These are phyloP conservation scores for Rutidosis leptorrhynchoides DNA, from an alignment of 129 eudicot genomes.

Conservation along the genomic window DNA sequence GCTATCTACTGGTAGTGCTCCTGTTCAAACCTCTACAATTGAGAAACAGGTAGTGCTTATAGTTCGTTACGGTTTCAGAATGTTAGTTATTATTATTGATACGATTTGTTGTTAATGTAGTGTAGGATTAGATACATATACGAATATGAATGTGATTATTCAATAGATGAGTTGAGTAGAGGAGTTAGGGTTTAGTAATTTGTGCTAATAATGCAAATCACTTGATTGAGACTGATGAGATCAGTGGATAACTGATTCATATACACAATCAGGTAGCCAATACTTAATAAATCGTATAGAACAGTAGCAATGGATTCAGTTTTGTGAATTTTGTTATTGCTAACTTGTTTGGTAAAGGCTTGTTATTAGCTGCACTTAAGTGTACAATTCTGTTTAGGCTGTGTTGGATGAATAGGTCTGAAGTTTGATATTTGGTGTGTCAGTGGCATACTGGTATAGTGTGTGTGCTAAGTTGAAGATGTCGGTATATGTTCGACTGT, in stretches of 20 bases:
- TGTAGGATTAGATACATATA: background rate
- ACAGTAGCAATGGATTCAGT: background rate
- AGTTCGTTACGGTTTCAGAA: background rate
- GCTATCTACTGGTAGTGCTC: constrained; percentile 1
- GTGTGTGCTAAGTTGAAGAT: background rate
- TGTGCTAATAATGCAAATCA: background rate
- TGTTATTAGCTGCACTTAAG: background rate
- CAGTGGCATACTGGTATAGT: too few species aligned
- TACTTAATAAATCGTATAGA: too few species aligned
- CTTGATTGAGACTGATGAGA: background rate
- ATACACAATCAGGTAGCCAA: background rate
- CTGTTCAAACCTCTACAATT: constrained; percentile 33
- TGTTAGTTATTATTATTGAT: background rate
- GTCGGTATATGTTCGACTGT: background rate
- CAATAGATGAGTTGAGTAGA: background rate
- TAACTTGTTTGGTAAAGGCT: background rate
- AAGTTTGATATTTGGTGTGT: background rate
- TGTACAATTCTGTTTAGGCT: background rate
- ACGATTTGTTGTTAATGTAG: background rate
- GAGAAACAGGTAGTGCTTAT: constrained; percentile 45
- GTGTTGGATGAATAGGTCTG: background rate
- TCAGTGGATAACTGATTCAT: background rate
- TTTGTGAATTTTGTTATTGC: background rate
- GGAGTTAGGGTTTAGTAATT: background rate
- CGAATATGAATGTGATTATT: background rate